phyloP scores from a whole-genome alignment of 768 basidiomycete species.

The Chalciporus chontae region DNA sequence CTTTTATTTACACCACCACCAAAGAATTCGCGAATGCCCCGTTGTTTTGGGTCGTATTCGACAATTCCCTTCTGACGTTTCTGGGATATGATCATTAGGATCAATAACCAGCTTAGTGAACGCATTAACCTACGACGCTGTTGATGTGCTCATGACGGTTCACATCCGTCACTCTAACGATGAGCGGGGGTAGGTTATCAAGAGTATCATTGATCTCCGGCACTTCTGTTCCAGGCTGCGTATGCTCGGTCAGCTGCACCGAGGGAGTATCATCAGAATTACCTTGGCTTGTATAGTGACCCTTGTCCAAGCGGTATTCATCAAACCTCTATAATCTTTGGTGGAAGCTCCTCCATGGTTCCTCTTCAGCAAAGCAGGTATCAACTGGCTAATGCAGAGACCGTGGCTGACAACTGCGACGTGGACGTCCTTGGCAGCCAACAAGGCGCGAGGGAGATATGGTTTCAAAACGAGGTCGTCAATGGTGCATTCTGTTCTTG shows the following conservation, averaged over 20 bases:
- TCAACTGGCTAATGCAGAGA: constrained; percentile 58
- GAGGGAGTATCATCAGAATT: constrained; percentile 6
- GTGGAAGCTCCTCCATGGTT: constrained; percentile 30
- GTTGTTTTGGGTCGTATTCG: constrained; percentile 72
- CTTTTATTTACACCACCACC: constrained; percentile 31
- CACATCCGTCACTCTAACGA: constrained; percentile 46
- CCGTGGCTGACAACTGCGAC: constrained; percentile 77
- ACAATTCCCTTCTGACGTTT: constrained; percentile 76
- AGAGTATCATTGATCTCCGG: constrained; percentile 17
- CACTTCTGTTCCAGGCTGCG: constrained; percentile 30
- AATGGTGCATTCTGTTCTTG: constrained; percentile 50
- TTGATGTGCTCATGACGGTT: constrained; percentile 56
- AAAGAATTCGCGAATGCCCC: constrained; percentile 74
- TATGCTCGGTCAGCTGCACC: constrained; percentile 3
- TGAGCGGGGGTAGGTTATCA: constrained; percentile 31
- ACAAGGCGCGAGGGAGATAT: constrained; percentile 44
- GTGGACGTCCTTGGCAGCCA: constrained; percentile 41
- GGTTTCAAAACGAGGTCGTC: constrained; percentile 49
- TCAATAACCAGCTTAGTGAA: background rate
- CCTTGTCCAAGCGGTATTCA: constrained; percentile 71
- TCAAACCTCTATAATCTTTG: constrained; percentile 45
- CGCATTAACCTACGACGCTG: constrained; percentile 46
- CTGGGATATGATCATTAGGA: constrained; percentile 32
- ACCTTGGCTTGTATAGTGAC: constrained; percentile 49
- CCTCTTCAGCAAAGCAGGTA: constrained; percentile 47